Evolutionary conservation across 176 grass and related monocot genomes (phyloP).

Genomic region (Chloris gayana): DNA sequence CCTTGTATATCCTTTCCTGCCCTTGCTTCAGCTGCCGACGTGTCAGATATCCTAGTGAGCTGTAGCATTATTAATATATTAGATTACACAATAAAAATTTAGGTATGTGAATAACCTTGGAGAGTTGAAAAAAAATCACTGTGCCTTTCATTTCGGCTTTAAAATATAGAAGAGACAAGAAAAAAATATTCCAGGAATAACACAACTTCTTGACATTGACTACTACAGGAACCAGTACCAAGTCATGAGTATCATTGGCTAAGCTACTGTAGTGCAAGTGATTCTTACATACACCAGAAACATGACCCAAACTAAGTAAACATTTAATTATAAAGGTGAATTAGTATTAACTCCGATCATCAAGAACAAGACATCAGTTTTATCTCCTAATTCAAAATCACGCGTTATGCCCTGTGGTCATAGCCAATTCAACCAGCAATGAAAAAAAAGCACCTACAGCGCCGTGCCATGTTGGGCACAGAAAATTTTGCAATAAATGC

Average conservation of each 20-base stretch:
- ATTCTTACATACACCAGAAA: background rate
- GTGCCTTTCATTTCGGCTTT: constrained; percentile 3
- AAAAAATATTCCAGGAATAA: background rate
- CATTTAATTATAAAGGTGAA: constrained; percentile 24
- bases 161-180: constrained; percentile 12
- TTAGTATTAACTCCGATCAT: background rate
- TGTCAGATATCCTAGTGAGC: constrained; percentile 74
- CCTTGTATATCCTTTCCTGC: constrained; percentile 94
- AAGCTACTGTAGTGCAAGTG: background rate
- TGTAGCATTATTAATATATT: constrained; percentile 33
- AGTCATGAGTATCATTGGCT: background rate
- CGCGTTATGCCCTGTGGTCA: constrained; percentile 25
- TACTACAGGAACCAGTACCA: background rate
- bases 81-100: background rate
- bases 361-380: constrained; percentile 12
- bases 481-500: constrained; percentile 36
- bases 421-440: constrained; percentile 37
- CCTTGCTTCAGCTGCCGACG: constrained; percentile 80
- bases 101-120: background rate
- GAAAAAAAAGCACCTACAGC: constrained; percentile 37
- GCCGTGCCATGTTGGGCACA: constrained; percentile 40
- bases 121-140: background rate
- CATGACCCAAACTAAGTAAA: background rate
- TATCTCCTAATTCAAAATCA: constrained; percentile 33
- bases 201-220: background rate